phyloP scores from a whole-genome alignment of 1,284 basidiomycete genomes.

The Trametes pubescens region DNA sequence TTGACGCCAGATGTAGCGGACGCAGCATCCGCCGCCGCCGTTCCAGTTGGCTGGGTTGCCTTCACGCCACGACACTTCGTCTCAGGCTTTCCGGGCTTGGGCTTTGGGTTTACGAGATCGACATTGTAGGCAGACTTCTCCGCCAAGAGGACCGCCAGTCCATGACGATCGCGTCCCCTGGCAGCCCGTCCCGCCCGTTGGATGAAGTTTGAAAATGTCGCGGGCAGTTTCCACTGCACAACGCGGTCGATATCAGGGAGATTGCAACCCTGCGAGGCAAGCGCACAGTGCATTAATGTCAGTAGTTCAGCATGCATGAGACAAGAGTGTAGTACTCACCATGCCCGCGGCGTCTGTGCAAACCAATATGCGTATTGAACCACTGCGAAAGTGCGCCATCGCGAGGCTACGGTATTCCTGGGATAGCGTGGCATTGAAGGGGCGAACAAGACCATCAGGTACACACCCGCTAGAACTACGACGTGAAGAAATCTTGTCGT shows the following conservation, averaged over 20 bases:
- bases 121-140: slow-evolving; percentile 31
- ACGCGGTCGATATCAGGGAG: slow-evolving; percentile 37
- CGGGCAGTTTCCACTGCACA: slow-evolving; percentile 38
- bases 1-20: too few relatives aligned
- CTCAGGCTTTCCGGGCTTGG: too few relatives aligned
- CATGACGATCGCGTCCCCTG: slow-evolving; percentile 19
- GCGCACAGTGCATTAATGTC: too few relatives aligned
- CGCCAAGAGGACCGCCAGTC: slow-evolving; percentile 36
- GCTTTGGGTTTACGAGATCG: slow-evolving; percentile 4
- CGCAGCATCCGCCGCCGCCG: too few relatives aligned
- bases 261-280: slow-evolving; percentile 39
- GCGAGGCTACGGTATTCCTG: slow-evolving; percentile 24
- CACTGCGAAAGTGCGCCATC: slow-evolving; percentile 29
- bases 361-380: slow-evolving; percentile 30
- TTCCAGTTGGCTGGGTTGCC: too few relatives aligned
- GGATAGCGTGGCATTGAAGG: too few relatives aligned
- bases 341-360: slow-evolving; percentile 43
- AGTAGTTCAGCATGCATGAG: too few relatives aligned
- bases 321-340: too few relatives aligned
- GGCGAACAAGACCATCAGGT: slow-evolving; percentile 18
- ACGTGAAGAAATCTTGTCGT: not conserved
- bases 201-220: slow-evolving; percentile 35
- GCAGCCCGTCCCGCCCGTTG: slow-evolving; percentile 39
- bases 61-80: too few relatives aligned
- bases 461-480: not conserved